These are phyloP conservation scores for Hemileccinum impolitum DNA, from an alignment of 768 basidiomycete genomes.

Conservation along the genomic window DNA sequence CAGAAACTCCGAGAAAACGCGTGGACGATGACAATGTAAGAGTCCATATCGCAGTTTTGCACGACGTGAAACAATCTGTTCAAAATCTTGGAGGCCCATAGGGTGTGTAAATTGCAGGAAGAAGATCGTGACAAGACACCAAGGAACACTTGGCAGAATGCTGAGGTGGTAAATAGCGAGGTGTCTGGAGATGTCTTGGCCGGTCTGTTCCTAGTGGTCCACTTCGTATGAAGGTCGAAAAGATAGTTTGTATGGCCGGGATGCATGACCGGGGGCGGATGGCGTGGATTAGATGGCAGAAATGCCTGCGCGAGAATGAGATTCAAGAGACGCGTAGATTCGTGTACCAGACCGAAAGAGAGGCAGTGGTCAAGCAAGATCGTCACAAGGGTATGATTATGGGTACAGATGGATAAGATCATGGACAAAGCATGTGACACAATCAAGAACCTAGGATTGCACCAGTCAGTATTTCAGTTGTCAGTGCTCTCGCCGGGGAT, in stretches of 20 bases:
- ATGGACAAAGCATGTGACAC: constrained; percentile 51
- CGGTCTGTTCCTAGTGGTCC: constrained; percentile 25
- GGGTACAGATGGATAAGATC: constrained; percentile 42
- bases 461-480: constrained; percentile 7
- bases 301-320: constrained; percentile 40
- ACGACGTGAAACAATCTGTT: constrained; percentile 34
- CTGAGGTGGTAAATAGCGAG: constrained; percentile 25
- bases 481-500: constrained; percentile 4
- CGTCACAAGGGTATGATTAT: constrained; percentile 46
- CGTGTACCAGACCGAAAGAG: constrained; percentile 38
- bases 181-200: not conserved
- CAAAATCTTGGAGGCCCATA: constrained; percentile 45
- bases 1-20: constrained; percentile 26
- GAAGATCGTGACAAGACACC: constrained; percentile 17
- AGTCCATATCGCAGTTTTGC: constrained; percentile 29
- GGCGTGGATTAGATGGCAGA: constrained; percentile 20
- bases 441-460: constrained; percentile 40
- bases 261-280: constrained; percentile 36
- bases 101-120: constrained; percentile 31
- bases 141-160: constrained; percentile 24
- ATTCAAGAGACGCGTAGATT: constrained; percentile 43
- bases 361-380: constrained; percentile 51
- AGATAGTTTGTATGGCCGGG: constrained; percentile 48
- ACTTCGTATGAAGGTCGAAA: constrained; percentile 40
- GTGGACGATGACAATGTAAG: constrained; percentile 31